Evolutionary conservation across 2,329 filamentous ascomycete species (phyloP).

Genomic region (Sarocladiaceae sp.): DNA sequence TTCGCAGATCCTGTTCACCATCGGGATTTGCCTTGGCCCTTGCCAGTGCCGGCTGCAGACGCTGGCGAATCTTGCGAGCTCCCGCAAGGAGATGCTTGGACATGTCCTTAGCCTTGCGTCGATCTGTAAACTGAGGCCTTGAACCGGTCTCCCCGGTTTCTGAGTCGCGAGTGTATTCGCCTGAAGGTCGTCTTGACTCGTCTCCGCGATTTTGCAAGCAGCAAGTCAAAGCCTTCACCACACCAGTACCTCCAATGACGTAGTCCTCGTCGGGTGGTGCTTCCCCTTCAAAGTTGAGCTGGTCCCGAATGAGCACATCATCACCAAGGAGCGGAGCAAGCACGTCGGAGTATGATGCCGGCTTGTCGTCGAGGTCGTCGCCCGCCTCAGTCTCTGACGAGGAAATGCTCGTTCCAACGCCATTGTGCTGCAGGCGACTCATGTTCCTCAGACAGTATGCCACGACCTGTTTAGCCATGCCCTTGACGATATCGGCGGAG

Average conservation of each 20-base stretch:
- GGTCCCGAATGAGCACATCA: constrained; percentile 54
- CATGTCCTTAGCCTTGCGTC: constrained; percentile 79
- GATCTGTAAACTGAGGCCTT: constrained; percentile 29
- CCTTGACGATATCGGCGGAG: constrained; percentile 87
- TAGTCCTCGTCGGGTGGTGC: constrained; percentile 86
- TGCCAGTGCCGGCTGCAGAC: constrained; percentile 78
- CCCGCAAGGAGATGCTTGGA: constrained; percentile 84
- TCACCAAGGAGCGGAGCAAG: constrained; percentile 83
- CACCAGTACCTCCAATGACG: constrained; percentile 90
- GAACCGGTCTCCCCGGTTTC: constrained; percentile 43
- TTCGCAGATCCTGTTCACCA: constrained; percentile 72
- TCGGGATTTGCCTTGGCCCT: constrained; percentile 64
- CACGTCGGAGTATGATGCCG: constrained; percentile 64
- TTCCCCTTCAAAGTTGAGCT: constrained; percentile 33
- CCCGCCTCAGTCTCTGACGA: constrained; percentile 10
- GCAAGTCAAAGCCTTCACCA: constrained; percentile 89
- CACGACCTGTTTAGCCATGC: constrained; percentile 88
- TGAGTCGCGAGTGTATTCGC: constrained; percentile 48
- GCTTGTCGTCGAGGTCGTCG: constrained; percentile 19
- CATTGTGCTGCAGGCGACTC: constrained; percentile 68
- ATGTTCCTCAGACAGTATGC: constrained; percentile 92
- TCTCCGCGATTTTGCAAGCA: constrained; percentile 74
- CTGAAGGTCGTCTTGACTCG: constrained; percentile 52
- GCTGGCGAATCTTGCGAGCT: constrained; percentile 80
- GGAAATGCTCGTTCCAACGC: constrained; percentile 42